Conservation (phyloP, 805 yeast species). For the Zygotorulaspora chibaensis region DNA sequence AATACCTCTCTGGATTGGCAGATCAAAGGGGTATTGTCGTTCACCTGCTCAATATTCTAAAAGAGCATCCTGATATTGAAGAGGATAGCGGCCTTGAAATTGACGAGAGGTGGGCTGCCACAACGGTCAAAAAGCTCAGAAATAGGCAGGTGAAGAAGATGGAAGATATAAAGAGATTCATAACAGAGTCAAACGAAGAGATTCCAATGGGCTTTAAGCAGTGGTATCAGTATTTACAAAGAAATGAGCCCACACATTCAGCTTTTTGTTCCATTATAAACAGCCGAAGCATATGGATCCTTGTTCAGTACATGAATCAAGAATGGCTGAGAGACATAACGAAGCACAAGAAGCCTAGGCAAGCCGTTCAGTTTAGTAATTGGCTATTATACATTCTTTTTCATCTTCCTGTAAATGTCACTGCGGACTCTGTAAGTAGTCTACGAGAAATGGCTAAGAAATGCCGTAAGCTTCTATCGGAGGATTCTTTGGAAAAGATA, state of each 20-base stretch:
- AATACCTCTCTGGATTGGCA: slow-evolving; percentile 12
- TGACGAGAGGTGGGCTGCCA: slow-evolving; percentile 26
- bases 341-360: slow-evolving; percentile 15
- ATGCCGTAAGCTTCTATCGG: slow-evolving; percentile 12
- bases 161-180: slow-evolving; percentile 16
- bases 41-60: slow-evolving; percentile 18
- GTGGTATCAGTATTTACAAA: slow-evolving; percentile 28
- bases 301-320: slow-evolving; percentile 27
- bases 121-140: slow-evolving; percentile 11
- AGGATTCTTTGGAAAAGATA: slow-evolving; percentile 6
- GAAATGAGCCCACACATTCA: slow-evolving; percentile 27
- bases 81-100: slow-evolving; percentile 17
- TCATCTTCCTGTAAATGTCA: slow-evolving; percentile 23
- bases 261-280: slow-evolving; percentile 16
- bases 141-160: slow-evolving; percentile 14
- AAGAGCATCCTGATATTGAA: slow-evolving; percentile 9
- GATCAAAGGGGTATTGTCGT: slow-evolving; percentile 12
- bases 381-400: slow-evolving; percentile 30
- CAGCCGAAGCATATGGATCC: slow-evolving; percentile 21
- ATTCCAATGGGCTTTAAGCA: slow-evolving; percentile 26
- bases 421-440: slow-evolving; percentile 26
- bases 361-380: slow-evolving; percentile 12
- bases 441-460: slow-evolving; percentile 31
- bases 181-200: slow-evolving; percentile 9
- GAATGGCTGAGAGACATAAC: slow-evolving; percentile 26